Conservation (phyloP, 345 rosid genomes). For the Syzygium oleosum region DNA sequence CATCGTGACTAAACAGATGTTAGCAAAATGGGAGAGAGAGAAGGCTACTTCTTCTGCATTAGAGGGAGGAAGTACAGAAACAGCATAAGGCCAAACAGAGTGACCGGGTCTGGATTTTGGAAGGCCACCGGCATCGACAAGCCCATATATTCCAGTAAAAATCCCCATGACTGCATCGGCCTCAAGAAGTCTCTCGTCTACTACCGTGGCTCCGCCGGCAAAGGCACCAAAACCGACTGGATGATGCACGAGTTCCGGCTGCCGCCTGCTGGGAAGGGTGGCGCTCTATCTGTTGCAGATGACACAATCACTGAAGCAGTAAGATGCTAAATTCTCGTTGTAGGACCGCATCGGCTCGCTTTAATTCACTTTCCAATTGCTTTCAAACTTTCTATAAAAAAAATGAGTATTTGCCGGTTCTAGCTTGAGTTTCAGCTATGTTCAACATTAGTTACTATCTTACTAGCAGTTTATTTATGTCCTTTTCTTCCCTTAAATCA, state of each 20-base stretch:
- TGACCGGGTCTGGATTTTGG: constrained; percentile 20
- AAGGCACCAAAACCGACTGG: constrained; percentile 18
- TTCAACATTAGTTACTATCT: background rate
- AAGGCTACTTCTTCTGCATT: constrained; percentile 15
- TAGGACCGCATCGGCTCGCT: background rate
- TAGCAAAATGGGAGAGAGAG: background rate
- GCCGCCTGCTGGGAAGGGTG: background rate
- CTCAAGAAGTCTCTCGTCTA: constrained; percentile 19
- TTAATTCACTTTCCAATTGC: background rate
- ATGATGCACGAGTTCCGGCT: constrained; percentile 24
- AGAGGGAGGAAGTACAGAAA: constrained; percentile 17
- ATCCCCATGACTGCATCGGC: constrained; percentile 5
- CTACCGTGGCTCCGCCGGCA: constrained; percentile 12
- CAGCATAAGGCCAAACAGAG: constrained; percentile 17
- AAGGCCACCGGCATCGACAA: constrained; percentile 18
- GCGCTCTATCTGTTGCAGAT: background rate
- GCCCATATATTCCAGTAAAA: constrained; percentile 1
- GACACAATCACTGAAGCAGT: constrained; percentile 1
- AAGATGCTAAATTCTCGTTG: background rate
- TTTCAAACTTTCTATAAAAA: background rate
- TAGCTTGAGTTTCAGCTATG: background rate
- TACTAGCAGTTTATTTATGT: background rate
- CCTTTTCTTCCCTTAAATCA: background rate
- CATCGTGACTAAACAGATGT: background rate
- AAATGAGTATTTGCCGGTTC: background rate